Evolutionary conservation across 2,329 filamentous ascomycete genomes (phyloP).

Genomic region (Tolypocladium paradoxum): DNA sequence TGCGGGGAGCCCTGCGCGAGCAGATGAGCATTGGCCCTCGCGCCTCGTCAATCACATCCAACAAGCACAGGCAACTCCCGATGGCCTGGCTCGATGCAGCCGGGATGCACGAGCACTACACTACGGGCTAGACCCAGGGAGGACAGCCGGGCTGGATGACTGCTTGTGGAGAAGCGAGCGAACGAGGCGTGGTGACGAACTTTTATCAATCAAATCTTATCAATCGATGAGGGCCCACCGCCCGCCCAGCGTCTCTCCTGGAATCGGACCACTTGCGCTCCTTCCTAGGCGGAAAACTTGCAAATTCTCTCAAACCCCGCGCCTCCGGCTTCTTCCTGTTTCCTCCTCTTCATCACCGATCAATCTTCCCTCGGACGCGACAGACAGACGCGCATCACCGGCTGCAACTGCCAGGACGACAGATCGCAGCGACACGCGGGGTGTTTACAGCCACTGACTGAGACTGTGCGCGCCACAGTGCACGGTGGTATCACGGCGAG

Average conservation of each 20-base stretch:
- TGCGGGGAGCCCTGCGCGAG: background rate
- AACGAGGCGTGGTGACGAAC: slow-evolving; percentile 4
- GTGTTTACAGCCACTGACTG: background rate
- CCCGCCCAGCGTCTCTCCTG: slow-evolving; percentile 18
- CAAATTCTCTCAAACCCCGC: slow-evolving; percentile 1
- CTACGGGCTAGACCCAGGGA: background rate
- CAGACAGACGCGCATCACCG: background rate
- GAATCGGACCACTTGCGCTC: slow-evolving; percentile 17
- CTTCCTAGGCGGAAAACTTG: slow-evolving; percentile 1
- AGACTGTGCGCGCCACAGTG: background rate
- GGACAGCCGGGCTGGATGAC: background rate
- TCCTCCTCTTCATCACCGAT: background rate
- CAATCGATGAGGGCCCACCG: slow-evolving; percentile 29
- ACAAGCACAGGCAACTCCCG: background rate
- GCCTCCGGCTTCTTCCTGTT: background rate
- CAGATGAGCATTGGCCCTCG: background rate
- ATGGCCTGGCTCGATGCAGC: background rate
- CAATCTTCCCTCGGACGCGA: background rate
- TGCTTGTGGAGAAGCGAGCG: background rate
- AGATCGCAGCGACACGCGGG: background rate
- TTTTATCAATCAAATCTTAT: slow-evolving; percentile 39
- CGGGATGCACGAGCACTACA: too few relatives aligned
- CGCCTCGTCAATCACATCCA: background rate
- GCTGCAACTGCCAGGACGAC: background rate
- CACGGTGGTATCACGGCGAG: background rate